Conservation (phyloP, 768 basidiomycete genomes). For the Mycena galericulata region DNA sequence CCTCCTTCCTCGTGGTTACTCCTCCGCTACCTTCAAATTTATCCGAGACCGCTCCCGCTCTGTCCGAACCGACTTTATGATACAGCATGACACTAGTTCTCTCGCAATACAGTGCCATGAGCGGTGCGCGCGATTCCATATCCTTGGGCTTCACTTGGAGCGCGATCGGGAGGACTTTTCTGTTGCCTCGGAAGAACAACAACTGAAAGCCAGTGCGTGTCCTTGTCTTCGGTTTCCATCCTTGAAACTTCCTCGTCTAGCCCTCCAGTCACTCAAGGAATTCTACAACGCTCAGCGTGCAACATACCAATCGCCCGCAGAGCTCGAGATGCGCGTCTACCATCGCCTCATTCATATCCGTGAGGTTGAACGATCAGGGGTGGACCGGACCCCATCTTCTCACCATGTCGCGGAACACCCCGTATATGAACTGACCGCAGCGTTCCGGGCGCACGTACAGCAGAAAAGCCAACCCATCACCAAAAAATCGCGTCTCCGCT, state of each 20-base stretch:
- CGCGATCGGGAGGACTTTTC: conserved; percentile 70
- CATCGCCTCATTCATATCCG: too few species aligned
- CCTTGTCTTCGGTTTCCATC: conserved; percentile 1
- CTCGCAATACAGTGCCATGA: conserved; percentile 92
- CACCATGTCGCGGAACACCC: too few species aligned
- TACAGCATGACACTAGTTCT: conserved; percentile 85
- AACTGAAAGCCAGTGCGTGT: conserved; percentile 88
- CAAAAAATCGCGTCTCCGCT: too few species aligned
- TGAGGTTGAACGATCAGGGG: too few species aligned
- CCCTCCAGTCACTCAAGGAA: conserved; percentile 91
- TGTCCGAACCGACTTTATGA: conserved; percentile 93
- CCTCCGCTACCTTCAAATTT: conserved; percentile 81
- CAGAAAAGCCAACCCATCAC: too few species aligned
- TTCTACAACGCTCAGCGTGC: conserved; percentile 89
- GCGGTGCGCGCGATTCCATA: conserved; percentile 94
- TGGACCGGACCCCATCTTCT: too few species aligned
- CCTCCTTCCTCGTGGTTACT: conserved; percentile 76
- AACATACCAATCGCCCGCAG: conserved; percentile 78
- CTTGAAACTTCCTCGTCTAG: conserved; percentile 52
- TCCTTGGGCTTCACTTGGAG: conserved; percentile 80
- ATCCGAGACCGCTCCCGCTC: conserved; percentile 93
- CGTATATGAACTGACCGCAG: too few species aligned
- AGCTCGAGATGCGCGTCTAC: conserved; percentile 97
- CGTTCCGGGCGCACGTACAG: too few species aligned
- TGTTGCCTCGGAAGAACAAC: conserved; percentile 83